Conservation (phyloP, 495 filamentous ascomycete species). For the Trichoderma parareesei region DNA sequence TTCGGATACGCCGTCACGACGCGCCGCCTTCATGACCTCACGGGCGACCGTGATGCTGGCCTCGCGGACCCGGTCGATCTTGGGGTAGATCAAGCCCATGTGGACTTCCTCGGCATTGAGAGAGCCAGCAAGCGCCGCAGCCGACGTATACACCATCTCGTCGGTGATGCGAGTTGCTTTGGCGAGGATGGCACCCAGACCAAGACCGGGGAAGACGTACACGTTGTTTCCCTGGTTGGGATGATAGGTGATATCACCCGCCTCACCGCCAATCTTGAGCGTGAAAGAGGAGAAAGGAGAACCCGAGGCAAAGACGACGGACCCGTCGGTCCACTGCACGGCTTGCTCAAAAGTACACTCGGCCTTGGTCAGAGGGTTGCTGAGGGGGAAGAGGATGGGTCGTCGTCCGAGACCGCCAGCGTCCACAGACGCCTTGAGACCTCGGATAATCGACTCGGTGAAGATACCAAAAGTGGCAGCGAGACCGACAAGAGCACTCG, state of each 20-base stretch:
- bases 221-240: slow-evolving; percentile 88
- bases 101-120: slow-evolving; percentile 73
- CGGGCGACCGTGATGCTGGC: slow-evolving; percentile 82
- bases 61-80: slow-evolving; percentile 81
- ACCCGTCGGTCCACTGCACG: slow-evolving; percentile 78
- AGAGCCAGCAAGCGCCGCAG: slow-evolving; percentile 67
- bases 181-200: slow-evolving; percentile 86
- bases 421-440: slow-evolving; percentile 59
- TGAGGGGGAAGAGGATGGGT: slow-evolving; percentile 89
- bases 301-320: slow-evolving; percentile 86
- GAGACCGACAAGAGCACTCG: slow-evolving; percentile 88
- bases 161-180: slow-evolving; percentile 86
- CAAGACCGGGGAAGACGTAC: slow-evolving; percentile 97
- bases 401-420: slow-evolving; percentile 64
- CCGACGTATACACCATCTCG: slow-evolving; percentile 91
- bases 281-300: slow-evolving; percentile 80
- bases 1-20: slow-evolving; percentile 44
- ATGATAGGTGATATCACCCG: slow-evolving; percentile 58
- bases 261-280: slow-evolving; percentile 49
- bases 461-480: slow-evolving; percentile 93
- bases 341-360: slow-evolving; percentile 96
- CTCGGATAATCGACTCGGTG: slow-evolving; percentile 75
- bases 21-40: slow-evolving; percentile 87
- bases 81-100: slow-evolving; percentile 84
- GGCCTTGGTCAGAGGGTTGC: slow-evolving; percentile 90